Evolutionary conservation across 345 rosid genomes (phyloP).

Genomic region (Noccaea bulbosa): DNA sequence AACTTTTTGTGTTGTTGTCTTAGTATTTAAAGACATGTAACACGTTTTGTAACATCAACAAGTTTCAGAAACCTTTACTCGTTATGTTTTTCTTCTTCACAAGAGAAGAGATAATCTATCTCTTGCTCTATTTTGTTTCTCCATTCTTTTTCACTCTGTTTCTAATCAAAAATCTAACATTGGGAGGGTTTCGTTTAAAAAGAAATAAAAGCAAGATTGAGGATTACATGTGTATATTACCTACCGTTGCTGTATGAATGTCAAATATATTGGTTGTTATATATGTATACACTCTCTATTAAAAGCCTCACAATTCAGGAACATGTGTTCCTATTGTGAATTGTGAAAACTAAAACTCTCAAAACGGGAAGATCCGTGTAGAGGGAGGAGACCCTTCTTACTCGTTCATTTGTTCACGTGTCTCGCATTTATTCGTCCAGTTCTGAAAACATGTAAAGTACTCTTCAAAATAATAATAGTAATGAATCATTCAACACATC

Average conservation of each 20-base stretch:
- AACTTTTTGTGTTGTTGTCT: too few species aligned
- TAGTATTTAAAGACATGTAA: too few species aligned
- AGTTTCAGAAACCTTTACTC: too few species aligned
- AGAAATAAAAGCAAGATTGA: neutral
- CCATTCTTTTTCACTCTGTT: too few species aligned
- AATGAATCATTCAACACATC: neutral
- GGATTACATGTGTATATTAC: neutral
- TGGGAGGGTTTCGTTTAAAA: neutral
- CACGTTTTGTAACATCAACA: too few species aligned
- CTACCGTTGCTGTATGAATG: constrained; percentile 3
- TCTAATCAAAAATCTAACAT: too few species aligned
- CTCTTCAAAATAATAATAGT: too few species aligned
- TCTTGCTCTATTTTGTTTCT: too few species aligned
- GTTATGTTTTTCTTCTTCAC: too few species aligned
- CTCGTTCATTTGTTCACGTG: neutral
- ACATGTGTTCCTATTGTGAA: too few species aligned
- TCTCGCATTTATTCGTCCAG: neutral
- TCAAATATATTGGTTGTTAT: constrained; percentile 6
- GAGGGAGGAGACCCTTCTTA: neutral
- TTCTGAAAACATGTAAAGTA: neutral
- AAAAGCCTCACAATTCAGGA: neutral
- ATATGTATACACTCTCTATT: neutral
- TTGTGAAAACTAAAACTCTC: neutral
- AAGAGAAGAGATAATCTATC: too few species aligned
- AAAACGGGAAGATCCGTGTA: neutral